These are phyloP conservation scores for Tetrapisispora arboricola DNA, from an alignment of 805 yeast genomes.

Conservation along the genomic window DNA sequence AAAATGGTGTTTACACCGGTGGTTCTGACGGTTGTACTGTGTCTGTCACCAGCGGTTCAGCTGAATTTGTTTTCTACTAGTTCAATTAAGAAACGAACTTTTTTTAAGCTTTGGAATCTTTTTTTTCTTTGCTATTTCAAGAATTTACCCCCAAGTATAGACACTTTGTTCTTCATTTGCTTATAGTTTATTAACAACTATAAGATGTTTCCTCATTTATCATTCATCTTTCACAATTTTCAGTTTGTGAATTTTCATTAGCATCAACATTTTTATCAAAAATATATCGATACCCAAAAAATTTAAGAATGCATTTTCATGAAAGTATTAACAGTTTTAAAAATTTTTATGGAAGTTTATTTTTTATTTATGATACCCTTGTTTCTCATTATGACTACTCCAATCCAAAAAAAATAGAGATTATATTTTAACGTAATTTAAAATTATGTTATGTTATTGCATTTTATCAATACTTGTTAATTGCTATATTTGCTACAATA, in stretches of 20 bases:
- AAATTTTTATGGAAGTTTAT: too few relatives aligned
- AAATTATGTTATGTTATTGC: neutral
- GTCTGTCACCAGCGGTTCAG: constrained; percentile 48
- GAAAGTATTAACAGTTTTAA: too few relatives aligned
- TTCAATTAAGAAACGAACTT: neutral
- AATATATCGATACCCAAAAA: neutral
- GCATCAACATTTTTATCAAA: neutral
- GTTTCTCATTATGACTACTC: neutral
- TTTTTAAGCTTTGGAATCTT: neutral
- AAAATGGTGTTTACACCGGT: constrained; percentile 63
- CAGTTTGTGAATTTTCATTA: neutral
- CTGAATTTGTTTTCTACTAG: constrained; percentile 49
- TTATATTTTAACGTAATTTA: neutral
- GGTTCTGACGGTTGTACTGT: constrained; percentile 75
- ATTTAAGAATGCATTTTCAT: neutral
- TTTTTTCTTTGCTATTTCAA: too few relatives aligned
- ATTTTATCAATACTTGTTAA: neutral
- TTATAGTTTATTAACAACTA: neutral
- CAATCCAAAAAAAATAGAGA: neutral
- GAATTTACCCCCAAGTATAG: neutral
- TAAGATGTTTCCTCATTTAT: neutral
- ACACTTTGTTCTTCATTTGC: constrained; percentile 1
- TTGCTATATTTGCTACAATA: neutral
- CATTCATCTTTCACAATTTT: neutral
- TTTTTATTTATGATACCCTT: neutral